Base-by-base conservation (phyloP, 208 protist genomes). In the Leishmania gerbilli region DNA sequence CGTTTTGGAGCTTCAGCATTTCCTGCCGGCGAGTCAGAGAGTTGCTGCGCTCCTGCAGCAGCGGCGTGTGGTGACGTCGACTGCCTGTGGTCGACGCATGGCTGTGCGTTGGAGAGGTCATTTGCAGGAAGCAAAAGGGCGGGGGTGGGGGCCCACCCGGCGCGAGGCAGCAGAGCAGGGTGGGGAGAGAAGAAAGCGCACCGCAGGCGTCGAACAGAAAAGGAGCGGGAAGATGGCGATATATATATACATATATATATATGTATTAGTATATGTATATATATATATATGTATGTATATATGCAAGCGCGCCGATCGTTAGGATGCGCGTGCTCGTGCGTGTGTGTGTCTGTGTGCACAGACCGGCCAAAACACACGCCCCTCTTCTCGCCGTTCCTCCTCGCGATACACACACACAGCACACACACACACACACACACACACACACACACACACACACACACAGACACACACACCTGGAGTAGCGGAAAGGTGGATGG, bases 1-100 rank as follows among this genome's bases (percentile, higher is more conserved):
- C 40, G 21, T 65, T 19, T n/a, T 74, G 68, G 19, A 19, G 76
- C n/a, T 75, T 64, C n/a, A 81, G 42, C 34, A 81, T 79, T 31
- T 85, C 55, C 60, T 81, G 81, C 37, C 82, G 76, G 0, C 82
- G 82, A 31, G 77, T 64, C n/a, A 82, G 47, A 7, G 77, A 79
- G 40, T 51, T 79, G 51, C 77, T 85, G 71, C 68, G 76, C 71
- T 74, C 58, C 7, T 74, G 72, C 77, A 85, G 37, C 51, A 72
- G 76, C 37, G 81, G 81, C 19, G 81, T 81, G 71, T 85, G 81
- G 45, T 85, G 77, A 40, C 77, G 77, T 24, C 69, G 75, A 40
- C 69, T 76, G 75, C 74, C 34, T 53, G 71, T 37, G 68, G 4
- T 55, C 11, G 62, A 69, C 60, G 47, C 76, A 55, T 51, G 62